Base-by-base conservation (phyloP, 2,329 filamentous ascomycete genomes). In the Fusarium drepaniforme region DNA sequence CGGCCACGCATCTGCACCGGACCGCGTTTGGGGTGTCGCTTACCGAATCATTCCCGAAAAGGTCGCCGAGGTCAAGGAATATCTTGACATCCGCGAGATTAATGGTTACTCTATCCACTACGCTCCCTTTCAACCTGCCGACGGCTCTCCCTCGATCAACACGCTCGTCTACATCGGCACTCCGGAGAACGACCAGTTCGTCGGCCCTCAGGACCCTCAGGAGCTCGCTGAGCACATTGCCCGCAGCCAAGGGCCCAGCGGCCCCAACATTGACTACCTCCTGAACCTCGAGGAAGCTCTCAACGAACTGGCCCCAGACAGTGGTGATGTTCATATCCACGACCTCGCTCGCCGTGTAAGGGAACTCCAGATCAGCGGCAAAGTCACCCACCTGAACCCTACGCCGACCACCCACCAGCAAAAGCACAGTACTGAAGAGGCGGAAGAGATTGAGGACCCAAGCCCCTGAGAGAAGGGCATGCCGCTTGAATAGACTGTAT, bases 101-200 rank as follows among this genome's bases (percentile, higher is more conserved):
- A 98, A 98, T 85, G 97, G 97, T 30, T 99, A 99, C 84, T 94
- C 92, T 64, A 97, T 98, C 76, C 96, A 98, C 84, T 94, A 95
- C 83, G 94, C 95, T 33, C 91, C 93, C 0, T 98, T 98, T 82
- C 88, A 96, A 78, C 78, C 83, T n/a, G 81, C 83, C 49, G 83
- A 86, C 73, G 80, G 80, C 30, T 80, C 81, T 16, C 66, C 80
- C 5, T 76, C 83, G 23, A 88, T 91, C 78, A 83, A 81, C 64
- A 88, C 89, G 69, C 90, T 98, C 73, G 94, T 97, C 2, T 99
- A 99, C 83, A 98, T 99, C 80, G 97, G 97, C 25, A 93, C 97
- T 3, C 97, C 97, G 0, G 91, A 93, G 56, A 99, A 99, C 80
- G 93, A 94, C 66, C 97, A 98, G 83, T 99, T 99, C 80, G 88